Evolutionary conservation across 148 eudicot species (phyloP).

Genomic region (Gaultheria prostrata): DNA sequence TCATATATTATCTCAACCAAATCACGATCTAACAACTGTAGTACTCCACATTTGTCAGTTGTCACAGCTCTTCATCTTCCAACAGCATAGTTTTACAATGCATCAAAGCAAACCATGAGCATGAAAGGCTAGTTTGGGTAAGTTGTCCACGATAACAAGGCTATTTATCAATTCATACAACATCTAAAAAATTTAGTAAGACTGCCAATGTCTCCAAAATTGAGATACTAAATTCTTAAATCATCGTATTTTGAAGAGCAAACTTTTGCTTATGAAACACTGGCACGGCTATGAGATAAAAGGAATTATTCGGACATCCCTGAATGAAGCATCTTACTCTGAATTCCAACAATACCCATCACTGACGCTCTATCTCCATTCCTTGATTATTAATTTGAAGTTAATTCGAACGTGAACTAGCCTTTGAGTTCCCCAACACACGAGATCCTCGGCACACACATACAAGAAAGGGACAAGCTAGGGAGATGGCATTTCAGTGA

Average conservation of each 20-base stretch:
- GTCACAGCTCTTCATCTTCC: not conserved
- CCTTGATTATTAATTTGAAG: too few relatives aligned
- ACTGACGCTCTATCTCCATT: not conserved
- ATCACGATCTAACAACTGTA: not conserved
- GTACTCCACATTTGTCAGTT: not conserved
- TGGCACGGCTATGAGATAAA: not conserved
- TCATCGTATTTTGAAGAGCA: not conserved
- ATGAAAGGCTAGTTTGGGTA: not conserved
- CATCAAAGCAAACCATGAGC: not conserved
- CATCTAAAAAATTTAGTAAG: not conserved
- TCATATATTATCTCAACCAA: not conserved
- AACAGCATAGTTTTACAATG: not conserved
- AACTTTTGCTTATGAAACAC: not conserved
- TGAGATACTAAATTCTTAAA: not conserved
- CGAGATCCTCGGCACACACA: not conserved
- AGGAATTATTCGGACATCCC: not conserved
- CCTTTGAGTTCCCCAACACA: not conserved
- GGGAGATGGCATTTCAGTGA: not conserved
- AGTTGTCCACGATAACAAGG: not conserved
- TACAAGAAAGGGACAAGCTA: not conserved
- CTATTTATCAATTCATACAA: not conserved
- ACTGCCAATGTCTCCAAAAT: not conserved
- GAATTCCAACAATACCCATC: not conserved
- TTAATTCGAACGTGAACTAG: not conserved
- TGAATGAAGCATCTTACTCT: not conserved